Base-by-base conservation (phyloP, 257 asterid species). In the Gentiana macrophylla region DNA sequence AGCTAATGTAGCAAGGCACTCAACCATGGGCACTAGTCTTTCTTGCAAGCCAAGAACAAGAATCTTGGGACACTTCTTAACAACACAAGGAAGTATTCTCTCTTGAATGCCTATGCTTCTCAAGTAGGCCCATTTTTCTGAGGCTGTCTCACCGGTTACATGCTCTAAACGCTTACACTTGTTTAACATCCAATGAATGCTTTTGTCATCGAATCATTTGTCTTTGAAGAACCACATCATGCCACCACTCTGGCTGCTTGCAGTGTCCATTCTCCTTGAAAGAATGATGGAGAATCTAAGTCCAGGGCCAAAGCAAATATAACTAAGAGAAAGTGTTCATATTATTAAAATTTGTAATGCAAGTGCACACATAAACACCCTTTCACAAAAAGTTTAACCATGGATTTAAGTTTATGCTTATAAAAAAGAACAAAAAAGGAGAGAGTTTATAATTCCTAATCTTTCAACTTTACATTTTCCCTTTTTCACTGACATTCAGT, bases 181-280 rank as follows among this genome's bases (percentile, higher is more conserved):
- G 62, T 67, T 79, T 61, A 87, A 68, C 81, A 92, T 88, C 58
- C 81, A 90, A 1, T 65, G 72, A 52, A 92, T 83, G 34, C 77
- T 76, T 69, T 70, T 78, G 52, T 83, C 96, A 53, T 92, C 90
- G 41, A 92, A 85, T 9, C 97, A 95, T 67, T 77, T 74, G 75
- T 88, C 95, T 73, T 79, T 92, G 78, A 92, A 92, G 87, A 92
- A 92, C 98, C 98, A 85, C 98, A 92, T 78, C 8, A 92, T 67
- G 74, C 88, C 75, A 66, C 72, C 76, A 62, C 79, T 73, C 37
- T 78, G 91, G 79, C 92, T 64, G 60, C 73, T 78, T 2, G 80
- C 59, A 11, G 63, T 67, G 47, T 83, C 98, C 98, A 88, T 90
- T 50, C 77, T 67, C 79, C 87, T 76, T 79, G 46, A 59, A 45